Percentiles rank a stretch among this genome's conserved stretches.
These are phyloP conservation scores for Hypholoma sublateritium DNA, from an alignment of 768 basidiomycete genomes.

Conservation along the genomic window DNA sequence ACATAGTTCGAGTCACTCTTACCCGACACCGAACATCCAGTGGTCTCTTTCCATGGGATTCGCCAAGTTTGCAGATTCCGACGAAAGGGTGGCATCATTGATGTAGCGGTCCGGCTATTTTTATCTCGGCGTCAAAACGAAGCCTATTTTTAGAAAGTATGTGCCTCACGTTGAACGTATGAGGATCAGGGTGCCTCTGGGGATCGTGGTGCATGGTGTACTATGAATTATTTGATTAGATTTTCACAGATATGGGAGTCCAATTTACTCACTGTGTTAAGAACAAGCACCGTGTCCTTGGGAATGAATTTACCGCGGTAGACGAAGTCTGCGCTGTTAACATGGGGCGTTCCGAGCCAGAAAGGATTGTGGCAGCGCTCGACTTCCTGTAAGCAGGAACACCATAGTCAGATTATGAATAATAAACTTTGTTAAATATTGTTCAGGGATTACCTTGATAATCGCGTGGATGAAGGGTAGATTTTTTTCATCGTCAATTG, in stretches of 20 bases:
- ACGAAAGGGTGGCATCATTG: constrained; percentile 33
- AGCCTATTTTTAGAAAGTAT: background rate
- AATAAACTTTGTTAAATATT: no score
- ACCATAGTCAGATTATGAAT: no score
- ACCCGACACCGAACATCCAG: constrained; percentile 53
- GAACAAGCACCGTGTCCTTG: constrained; percentile 35
- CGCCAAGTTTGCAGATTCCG: constrained; percentile 42
- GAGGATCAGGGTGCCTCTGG: constrained; percentile 38
- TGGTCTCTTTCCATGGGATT: constrained; percentile 47
- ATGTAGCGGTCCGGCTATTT: constrained; percentile 45
- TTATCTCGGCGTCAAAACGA: no score
- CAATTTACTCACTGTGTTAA: constrained; percentile 31
- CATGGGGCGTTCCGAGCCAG: constrained; percentile 41
- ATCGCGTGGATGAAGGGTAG: constrained; percentile 5
- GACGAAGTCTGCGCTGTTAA: constrained; percentile 36
- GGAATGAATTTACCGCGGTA: constrained; percentile 42
- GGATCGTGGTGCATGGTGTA: constrained; percentile 38
- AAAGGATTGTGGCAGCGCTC: constrained; percentile 37
- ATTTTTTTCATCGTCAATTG: constrained; percentile 10
- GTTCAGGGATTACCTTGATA: no score
- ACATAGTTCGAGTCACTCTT: constrained; percentile 9
- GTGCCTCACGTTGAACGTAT: constrained; percentile 27
- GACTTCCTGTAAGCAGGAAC: constrained; percentile 34
- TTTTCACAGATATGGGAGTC: constrained; percentile 5
- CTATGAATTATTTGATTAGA: constrained; percentile 9